Evolutionary conservation across 805 yeast species (phyloP).

Genomic region (Novakomyces olei): DNA sequence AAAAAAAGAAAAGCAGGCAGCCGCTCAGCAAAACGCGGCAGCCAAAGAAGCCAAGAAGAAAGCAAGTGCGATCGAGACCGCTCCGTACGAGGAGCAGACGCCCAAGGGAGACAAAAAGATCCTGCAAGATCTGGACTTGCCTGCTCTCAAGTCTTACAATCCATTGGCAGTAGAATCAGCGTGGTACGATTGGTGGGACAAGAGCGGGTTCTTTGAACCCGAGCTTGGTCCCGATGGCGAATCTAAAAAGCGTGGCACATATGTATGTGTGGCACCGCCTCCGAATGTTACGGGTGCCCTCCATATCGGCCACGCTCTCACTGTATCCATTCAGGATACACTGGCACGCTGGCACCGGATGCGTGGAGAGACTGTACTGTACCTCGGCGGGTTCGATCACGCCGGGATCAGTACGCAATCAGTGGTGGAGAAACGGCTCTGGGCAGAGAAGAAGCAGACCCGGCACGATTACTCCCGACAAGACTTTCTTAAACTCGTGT

Average conservation of each 20-base stretch:
- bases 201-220: constrained; percentile 73
- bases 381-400: constrained; percentile 92
- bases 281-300: constrained; percentile 98
- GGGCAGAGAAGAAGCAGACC: constrained; percentile 71
- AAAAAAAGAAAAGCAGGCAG: constrained; percentile 40
- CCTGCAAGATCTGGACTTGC: constrained; percentile 69
- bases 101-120: constrained; percentile 77
- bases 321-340: constrained; percentile 84
- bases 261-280: constrained; percentile 94
- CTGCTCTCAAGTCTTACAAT: constrained; percentile 79
- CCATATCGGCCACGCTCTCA: constrained; percentile 95
- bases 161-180: constrained; percentile 87
- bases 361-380: constrained; percentile 86
- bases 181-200: constrained; percentile 96
- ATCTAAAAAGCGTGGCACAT: constrained; percentile 58
- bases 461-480: constrained; percentile 94
- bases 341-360: constrained; percentile 85
- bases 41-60: constrained; percentile 35
- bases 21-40: constrained; percentile 18
- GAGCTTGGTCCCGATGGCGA: constrained; percentile 55
- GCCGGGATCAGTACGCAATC: constrained; percentile 99
- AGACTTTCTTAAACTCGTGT: constrained; percentile 62
- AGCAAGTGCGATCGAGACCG: constrained; percentile 44
- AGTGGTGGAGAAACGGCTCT: constrained; percentile 86
- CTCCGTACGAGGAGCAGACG: constrained; percentile 73